Percentiles rank a stretch among this genome's conserved stretches.
Evolutionary conservation across 2,329 filamentous ascomycete species (phyloP).

Genomic region (Tolypocladium ophioglossoides): DNA sequence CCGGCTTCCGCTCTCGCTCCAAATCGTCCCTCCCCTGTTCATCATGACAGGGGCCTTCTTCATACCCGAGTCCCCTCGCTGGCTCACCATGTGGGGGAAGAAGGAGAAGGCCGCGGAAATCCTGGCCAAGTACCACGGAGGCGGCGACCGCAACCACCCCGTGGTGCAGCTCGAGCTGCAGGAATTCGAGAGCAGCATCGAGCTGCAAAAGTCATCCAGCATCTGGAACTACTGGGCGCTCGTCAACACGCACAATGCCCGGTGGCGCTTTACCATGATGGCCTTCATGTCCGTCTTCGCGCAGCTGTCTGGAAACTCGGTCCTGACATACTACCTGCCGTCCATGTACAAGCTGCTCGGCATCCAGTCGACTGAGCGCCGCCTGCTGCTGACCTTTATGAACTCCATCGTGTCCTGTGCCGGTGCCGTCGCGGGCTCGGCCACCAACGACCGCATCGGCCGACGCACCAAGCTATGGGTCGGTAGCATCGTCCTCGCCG

Average conservation of each 20-base stretch:
- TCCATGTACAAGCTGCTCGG: slow-evolving; percentile 39
- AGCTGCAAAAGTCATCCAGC: slow-evolving; percentile 30
- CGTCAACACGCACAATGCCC: slow-evolving; percentile 34
- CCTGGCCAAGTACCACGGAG: slow-evolving; percentile 23
- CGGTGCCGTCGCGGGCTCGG: slow-evolving; percentile 23
- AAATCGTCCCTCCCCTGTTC: slow-evolving; percentile 25
- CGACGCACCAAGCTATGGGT: slow-evolving; percentile 36
- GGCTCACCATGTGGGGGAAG: slow-evolving; percentile 26
- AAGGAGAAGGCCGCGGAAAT: slow-evolving; percentile 23
- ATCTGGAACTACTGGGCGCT: slow-evolving; percentile 42
- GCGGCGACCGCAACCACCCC: slow-evolving; percentile 18
- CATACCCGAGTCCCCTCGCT: slow-evolving; percentile 31
- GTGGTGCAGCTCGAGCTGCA: slow-evolving; percentile 28
- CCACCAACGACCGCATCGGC: slow-evolving; percentile 18
- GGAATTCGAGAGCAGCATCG: slow-evolving; percentile 28
- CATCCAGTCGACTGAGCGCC: slow-evolving; percentile 39
- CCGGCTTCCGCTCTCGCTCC: slow-evolving; percentile 26
- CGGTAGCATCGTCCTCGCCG: slow-evolving; percentile 33
- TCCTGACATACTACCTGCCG: slow-evolving; percentile 44
- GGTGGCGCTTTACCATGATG: slow-evolving; percentile 40
- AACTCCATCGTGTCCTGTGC: slow-evolving; percentile 27
- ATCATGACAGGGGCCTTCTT: slow-evolving; percentile 22
- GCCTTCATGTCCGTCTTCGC: slow-evolving; percentile 42
- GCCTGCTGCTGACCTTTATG: slow-evolving; percentile 33
- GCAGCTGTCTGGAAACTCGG: slow-evolving; percentile 40